A percentile compares a stretch with the other conserved stretches of the same genome.
Evolutionary conservation across 371 early-diverging fungal species (phyloP).

Genomic region (Apophysomyces sp.): DNA sequence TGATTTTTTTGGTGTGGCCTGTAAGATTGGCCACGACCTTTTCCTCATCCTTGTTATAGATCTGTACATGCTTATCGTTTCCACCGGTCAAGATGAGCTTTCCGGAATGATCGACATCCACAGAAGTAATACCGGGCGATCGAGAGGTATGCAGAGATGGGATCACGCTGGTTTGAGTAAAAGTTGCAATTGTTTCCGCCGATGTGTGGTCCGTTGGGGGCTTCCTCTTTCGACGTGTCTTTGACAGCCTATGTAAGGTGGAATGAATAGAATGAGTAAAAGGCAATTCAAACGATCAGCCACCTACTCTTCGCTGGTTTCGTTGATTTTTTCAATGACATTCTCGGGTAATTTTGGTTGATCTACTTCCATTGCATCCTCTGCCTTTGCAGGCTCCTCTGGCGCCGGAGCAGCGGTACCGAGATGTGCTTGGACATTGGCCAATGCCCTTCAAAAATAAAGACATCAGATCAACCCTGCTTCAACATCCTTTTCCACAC

Average conservation of each 20-base stretch:
- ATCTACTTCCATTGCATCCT: conserved; percentile 65
- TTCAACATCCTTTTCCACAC: background rate
- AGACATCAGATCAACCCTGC: background rate
- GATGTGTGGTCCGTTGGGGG: conserved; percentile 64
- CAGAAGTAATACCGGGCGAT: conserved; percentile 64
- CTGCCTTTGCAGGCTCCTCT: conserved; percentile 39
- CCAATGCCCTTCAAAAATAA: conserved; percentile 56
- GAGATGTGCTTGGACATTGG: conserved; percentile 66
- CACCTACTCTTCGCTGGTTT: conserved; percentile 54
- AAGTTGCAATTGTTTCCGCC: conserved; percentile 62
- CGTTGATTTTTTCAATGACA: conserved; percentile 53
- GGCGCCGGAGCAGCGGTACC: conserved; percentile 33
- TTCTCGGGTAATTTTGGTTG: conserved; percentile 37
- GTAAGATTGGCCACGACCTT: conserved; percentile 65
- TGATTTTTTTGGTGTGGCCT: conserved; percentile 77
- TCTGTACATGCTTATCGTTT: conserved; percentile 71
- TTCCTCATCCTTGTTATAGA: conserved; percentile 59
- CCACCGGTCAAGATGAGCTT: conserved; percentile 76
- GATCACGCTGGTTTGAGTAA: conserved; percentile 44
- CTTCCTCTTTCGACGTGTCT: conserved; percentile 81
- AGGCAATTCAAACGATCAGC: background rate
- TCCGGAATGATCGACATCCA: conserved; percentile 62
- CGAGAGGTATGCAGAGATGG: conserved; percentile 71
- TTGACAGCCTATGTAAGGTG: conserved; percentile 47
- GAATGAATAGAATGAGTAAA: background rate